A percentile compares a stretch with the other conserved stretches of the same genome.
phyloP scores from a whole-genome alignment of 2,329 filamentous ascomycete species.

The Sarocladium brachiariae region DNA sequence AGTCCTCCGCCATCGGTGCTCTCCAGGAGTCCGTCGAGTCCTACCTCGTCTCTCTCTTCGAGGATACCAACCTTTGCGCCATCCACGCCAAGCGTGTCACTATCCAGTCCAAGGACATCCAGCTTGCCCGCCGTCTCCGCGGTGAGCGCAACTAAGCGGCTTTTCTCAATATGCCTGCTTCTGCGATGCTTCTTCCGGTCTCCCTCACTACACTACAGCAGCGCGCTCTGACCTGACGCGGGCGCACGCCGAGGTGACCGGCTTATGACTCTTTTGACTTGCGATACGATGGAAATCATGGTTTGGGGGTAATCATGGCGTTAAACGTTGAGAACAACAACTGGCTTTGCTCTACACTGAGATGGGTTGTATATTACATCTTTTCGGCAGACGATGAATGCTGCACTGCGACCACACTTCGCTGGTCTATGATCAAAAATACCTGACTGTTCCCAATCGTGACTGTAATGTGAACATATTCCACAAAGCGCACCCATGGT shows the following conservation, averaged over 20 bases:
- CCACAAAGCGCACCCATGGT: background rate
- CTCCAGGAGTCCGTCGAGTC: conserved; percentile 98
- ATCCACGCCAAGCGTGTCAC: conserved; percentile 99
- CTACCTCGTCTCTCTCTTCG: conserved; percentile 95
- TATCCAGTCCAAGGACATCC: conserved; percentile 96
- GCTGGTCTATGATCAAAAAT: conserved; percentile 8
- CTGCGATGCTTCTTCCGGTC: conserved; percentile 8
- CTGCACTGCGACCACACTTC: conserved; percentile 8
- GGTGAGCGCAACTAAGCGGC: conserved; percentile 76
- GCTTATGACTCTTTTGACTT: conserved; percentile 31
- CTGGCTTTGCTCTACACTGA: conserved; percentile 23
- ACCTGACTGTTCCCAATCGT: background rate
- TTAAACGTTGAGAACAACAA: conserved; percentile 25
- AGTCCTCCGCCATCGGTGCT: conserved; percentile 94
- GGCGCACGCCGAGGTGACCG: background rate
- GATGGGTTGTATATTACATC: conserved; percentile 37
- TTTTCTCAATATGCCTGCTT: background rate
- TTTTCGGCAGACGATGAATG: conserved; percentile 12
- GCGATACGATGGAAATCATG: conserved; percentile 29
- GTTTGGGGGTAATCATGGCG: conserved; percentile 40
- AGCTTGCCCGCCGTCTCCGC: conserved; percentile 89
- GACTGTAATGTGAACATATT: background rate
- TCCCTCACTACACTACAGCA: conserved; percentile 13
- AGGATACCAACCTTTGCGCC: conserved; percentile 97
- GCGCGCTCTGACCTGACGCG: background rate